Conservation (phyloP, 1,139 yeast genomes). For the Ogataea hybrid region DNA sequence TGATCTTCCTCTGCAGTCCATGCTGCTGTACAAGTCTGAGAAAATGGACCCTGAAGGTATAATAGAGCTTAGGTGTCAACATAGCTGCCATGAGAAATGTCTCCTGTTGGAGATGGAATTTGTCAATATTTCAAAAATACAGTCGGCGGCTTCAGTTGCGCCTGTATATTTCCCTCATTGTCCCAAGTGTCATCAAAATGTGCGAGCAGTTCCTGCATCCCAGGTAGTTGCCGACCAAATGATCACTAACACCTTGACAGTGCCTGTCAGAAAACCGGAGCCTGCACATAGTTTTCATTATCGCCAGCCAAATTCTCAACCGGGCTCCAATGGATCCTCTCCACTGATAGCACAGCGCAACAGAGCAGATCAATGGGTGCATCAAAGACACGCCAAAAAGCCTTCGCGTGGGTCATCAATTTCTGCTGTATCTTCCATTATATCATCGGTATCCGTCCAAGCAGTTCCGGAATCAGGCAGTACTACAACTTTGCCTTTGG, state of each 20-base stretch:
- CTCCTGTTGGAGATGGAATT: conserved; percentile 31
- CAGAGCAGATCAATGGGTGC: neutral
- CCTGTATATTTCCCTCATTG: conserved; percentile 32
- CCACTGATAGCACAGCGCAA: conserved; percentile 7
- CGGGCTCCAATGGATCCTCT: conserved; percentile 6
- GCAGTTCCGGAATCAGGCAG: conserved; percentile 10
- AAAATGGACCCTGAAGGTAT: conserved; percentile 29
- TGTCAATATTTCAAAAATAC: conserved; percentile 13
- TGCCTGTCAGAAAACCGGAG: conserved; percentile 10
- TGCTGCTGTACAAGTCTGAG: conserved; percentile 17
- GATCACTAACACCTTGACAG: conserved; percentile 23
- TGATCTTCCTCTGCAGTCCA: conserved; percentile 31
- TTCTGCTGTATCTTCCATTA: conserved; percentile 37
- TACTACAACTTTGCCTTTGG: conserved; percentile 1
- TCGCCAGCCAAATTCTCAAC: conserved; percentile 6
- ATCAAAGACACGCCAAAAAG: conserved; percentile 23
- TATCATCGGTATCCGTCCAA: conserved; percentile 33
- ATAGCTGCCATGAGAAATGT: conserved; percentile 38
- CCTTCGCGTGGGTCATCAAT: conserved; percentile 38
- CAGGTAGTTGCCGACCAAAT: conserved; percentile 27
- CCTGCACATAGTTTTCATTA: conserved; percentile 1
- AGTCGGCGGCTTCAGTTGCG: conserved; percentile 7
- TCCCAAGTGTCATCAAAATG: conserved; percentile 25
- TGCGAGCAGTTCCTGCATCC: conserved; percentile 31
- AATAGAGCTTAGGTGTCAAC: conserved; percentile 34